phyloP scores from a whole-genome alignment of 129 eudicot genomes.

The Chrysanthemum makinoi region DNA sequence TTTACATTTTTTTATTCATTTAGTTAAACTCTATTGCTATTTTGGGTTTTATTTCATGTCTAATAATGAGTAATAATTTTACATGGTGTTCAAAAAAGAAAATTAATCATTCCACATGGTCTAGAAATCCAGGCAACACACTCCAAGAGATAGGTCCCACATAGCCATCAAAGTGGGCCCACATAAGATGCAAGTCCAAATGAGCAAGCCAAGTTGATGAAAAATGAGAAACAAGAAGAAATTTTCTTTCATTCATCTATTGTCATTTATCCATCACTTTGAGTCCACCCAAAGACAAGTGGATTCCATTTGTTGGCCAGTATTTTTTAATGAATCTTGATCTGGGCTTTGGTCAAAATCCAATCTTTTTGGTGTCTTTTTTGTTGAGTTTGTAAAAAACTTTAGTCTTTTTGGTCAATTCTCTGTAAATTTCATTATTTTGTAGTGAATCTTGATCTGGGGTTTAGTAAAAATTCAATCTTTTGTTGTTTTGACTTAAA shows the following conservation, averaged over 20 bases:
- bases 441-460: constrained; percentile 45
- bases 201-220: constrained; percentile 48
- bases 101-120: constrained; percentile 11
- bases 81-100: no score
- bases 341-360: constrained; percentile 29
- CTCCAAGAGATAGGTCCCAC: constrained; percentile 28
- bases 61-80: no score
- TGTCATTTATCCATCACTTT: constrained; percentile 48
- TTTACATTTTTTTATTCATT: no score
- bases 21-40: no score
- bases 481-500: constrained; percentile 20
- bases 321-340: constrained; percentile 37
- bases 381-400: constrained; percentile 20
- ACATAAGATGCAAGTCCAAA: constrained; percentile 47
- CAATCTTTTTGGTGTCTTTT: constrained; percentile 14
- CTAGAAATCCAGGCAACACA: constrained; percentile 33
- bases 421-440: constrained; percentile 27
- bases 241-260: constrained; percentile 23
- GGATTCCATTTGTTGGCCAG: constrained; percentile 39
- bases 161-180: constrained; percentile 44
- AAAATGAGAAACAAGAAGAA: constrained; percentile 5
- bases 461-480: constrained; percentile 18
- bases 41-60: no score
- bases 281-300: constrained; percentile 70
- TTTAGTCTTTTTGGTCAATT: constrained; percentile 14